Base-by-base conservation (phyloP, 257 asterid genomes). In the Fraxinus americana region DNA sequence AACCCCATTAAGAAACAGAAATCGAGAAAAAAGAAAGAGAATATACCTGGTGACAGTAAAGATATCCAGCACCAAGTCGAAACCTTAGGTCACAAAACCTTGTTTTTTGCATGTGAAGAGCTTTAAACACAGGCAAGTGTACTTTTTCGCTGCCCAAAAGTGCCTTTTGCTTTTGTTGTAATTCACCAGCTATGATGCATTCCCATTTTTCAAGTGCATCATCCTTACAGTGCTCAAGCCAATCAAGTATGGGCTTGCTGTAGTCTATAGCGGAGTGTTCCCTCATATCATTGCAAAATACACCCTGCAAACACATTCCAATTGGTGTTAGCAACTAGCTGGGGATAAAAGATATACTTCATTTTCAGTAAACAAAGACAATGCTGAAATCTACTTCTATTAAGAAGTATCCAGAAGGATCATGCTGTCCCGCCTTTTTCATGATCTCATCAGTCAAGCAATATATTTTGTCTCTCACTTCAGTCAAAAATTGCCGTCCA, bases 191-290 rank as follows among this genome's bases (percentile, higher is more conserved):
- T 27, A 84, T 71, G 68, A 92, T 86, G 83, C 70, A 87, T 66
- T 92, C 97, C 99, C 99, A 94, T 88, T 94, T 94, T 61, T 87
- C 96, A 72, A 81, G 86, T 50, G 96, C 98, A 14, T 92, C 98
- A 30, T 81, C 61, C 80, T 75, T 85, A 1, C 93, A 95, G 72
- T 93, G 78, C 66, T 89, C 82, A 59, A 95, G 96, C 99, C 99
- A 93, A 74, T 91, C 87, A 67, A 91, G 84, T 82, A 95, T 89
- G 71, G 93, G 90, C 77, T 85, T 79, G 82, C 97, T 93, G 83
- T 93, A 95, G 87, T 95, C 93, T 16, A 67, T 80, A 39, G 97
- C 86, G 34, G 82, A 85, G 61, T 86, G 73, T 3, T 83, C 86
- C 85, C 99, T 90, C 82, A 81, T 84, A 67, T 93, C 98, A 80